Evolutionary conservation across 768 basidiomycete species (phyloP).

Genomic region (Porpolomopsis calyptriformis): DNA sequence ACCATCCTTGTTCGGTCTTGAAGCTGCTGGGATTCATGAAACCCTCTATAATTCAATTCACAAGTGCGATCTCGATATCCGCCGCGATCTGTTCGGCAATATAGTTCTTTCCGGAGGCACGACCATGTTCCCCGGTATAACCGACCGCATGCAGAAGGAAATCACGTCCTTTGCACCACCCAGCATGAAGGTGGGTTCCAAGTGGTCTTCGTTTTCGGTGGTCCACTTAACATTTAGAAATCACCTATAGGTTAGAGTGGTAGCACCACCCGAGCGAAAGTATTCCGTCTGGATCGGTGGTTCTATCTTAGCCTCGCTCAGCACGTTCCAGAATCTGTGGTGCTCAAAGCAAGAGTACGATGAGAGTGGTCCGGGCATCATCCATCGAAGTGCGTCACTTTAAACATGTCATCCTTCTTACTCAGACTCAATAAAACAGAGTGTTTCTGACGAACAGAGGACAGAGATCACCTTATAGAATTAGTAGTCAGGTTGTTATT

Average conservation of each 20-base stretch:
- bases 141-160: conserved; percentile 95
- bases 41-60: conserved; percentile 81
- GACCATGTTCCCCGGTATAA: conserved; percentile 94
- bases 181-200: conserved; percentile 63
- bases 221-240: conserved; percentile 7
- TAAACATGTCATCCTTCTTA: not conserved
- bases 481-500: too few relatives aligned
- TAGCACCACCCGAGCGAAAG: conserved; percentile 87
- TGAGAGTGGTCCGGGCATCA: conserved; percentile 69
- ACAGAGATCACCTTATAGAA: too few relatives aligned
- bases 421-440: not conserved
- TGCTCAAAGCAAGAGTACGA: conserved; percentile 90
- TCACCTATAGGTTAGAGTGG: conserved; percentile 63
- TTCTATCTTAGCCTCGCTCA: conserved; percentile 77
- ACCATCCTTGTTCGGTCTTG: conserved; percentile 81
- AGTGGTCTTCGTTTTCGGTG: not conserved
- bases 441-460: conserved; percentile 1
- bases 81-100: conserved; percentile 72
- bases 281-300: conserved; percentile 96
- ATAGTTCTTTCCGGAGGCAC: conserved; percentile 84
- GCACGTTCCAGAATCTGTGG: conserved; percentile 97
- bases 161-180: conserved; percentile 73
- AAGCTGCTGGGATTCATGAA: conserved; percentile 87
- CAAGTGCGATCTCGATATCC: conserved; percentile 81
- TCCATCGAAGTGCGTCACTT: conserved; percentile 56